Percentiles rank a stretch among this genome's conserved stretches.
Conservation (phyloP, 2,329 filamentous ascomycete species). For the Apiospora rasikravindrae region DNA sequence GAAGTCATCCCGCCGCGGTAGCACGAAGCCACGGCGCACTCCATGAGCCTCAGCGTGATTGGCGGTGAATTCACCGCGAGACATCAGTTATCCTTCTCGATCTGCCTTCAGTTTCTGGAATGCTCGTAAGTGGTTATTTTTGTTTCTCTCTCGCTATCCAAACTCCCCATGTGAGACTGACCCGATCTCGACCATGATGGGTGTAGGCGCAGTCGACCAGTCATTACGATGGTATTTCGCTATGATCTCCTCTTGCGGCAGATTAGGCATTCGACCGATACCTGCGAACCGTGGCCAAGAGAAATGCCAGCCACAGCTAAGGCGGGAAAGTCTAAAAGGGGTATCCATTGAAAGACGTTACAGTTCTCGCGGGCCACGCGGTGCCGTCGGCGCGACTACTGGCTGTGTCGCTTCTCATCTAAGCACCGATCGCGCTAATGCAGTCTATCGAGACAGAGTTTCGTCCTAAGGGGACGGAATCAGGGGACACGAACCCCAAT, state of each 20-base stretch:
- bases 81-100: neutral
- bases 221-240: neutral
- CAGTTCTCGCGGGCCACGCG: neutral
- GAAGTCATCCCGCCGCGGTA: conserved; percentile 2
- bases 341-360: neutral
- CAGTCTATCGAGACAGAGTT: neutral
- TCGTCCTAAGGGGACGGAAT: neutral
- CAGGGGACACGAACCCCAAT: neutral
- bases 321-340: neutral
- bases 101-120: neutral
- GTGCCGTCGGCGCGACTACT: neutral
- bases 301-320: neutral
- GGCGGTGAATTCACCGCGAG: neutral
- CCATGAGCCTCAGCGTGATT: neutral
- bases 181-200: neutral
- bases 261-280: neutral
- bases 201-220: neutral
- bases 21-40: conserved; percentile 8
- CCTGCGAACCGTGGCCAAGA: neutral
- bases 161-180: neutral
- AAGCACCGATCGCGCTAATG: neutral
- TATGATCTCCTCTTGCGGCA: neutral
- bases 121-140: neutral
- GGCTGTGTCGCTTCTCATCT: neutral
- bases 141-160: neutral